Percentiles rank a stretch among this genome's conserved stretches.
phyloP scores from a whole-genome alignment of 805 yeast species.

The Ogataea chonburiensis region DNA sequence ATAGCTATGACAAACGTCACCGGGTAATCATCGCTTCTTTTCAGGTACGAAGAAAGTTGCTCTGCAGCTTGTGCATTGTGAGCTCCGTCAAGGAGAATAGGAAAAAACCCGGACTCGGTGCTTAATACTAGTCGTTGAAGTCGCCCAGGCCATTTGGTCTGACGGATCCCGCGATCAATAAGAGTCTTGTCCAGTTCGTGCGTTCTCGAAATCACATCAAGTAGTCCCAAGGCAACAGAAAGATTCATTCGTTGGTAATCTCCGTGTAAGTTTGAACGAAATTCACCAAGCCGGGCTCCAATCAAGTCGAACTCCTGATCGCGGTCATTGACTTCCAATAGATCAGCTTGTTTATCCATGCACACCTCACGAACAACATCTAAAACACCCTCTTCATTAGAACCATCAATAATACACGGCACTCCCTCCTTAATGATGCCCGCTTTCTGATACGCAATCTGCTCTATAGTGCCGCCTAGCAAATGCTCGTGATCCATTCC shows the following conservation, averaged over 20 bases:
- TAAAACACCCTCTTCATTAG: constrained; percentile 55
- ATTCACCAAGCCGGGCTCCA: constrained; percentile 16
- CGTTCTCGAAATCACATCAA: constrained; percentile 37
- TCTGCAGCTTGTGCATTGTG: constrained; percentile 84
- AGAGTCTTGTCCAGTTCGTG: constrained; percentile 25
- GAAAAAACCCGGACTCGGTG: constrained; percentile 25
- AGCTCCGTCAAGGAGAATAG: constrained; percentile 80
- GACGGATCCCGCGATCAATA: constrained; percentile 50
- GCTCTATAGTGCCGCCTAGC: constrained; percentile 61
- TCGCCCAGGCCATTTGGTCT: constrained; percentile 84
- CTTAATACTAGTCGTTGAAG: constrained; percentile 52
- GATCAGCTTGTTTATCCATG: constrained; percentile 30
- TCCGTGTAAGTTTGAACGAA: constrained; percentile 61
- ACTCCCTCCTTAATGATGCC: constrained; percentile 71
- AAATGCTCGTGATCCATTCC: constrained; percentile 83
- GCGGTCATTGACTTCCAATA: constrained; percentile 12
- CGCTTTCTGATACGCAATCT: constrained; percentile 78
- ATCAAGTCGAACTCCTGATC: constrained; percentile 4
- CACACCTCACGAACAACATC: constrained; percentile 44
- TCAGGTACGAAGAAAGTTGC: constrained; percentile 60
- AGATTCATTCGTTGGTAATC: constrained; percentile 70
- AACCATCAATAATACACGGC: constrained; percentile 70
- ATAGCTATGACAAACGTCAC: constrained; percentile 68
- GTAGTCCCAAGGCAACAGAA: constrained; percentile 60
- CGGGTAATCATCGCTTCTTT: constrained; percentile 10